Base-by-base conservation (phyloP, 2,329 filamentous ascomycete genomes). In the Aspergillus phoenicis region DNA sequence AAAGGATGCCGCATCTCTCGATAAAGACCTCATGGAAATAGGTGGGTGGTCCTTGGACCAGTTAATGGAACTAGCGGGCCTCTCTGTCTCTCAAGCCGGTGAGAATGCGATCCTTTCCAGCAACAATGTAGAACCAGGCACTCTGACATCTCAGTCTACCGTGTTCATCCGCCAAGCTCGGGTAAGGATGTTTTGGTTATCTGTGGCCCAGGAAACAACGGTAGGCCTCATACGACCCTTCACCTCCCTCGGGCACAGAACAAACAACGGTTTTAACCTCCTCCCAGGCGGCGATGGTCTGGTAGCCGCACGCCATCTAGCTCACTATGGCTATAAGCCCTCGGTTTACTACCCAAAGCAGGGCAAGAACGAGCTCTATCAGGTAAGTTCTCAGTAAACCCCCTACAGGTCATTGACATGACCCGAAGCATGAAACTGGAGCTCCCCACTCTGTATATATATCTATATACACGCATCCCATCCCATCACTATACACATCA, bases 271-370 rank as follows among this genome's bases (percentile, higher is more conserved):
- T 36, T 2, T 39, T 6, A 33, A 20, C 41, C n/a, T 36, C 43
- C 60, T 36, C 45, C 56, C 48, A 93, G 91, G 95, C 64, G 95
- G 95, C 39, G 95, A 99, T 76, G 95, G 95, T 2, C 86, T 99
- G 3, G 95, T 99, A 28, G 93, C 94, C 52, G 95, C 95, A 57
- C 88, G 95, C 26, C 95, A 99, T 77, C 85, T 99, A 5, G 87
- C 87, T 74, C 91, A 97, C 73, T 98, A 96, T 74, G 94, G 95
- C 63, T 99, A 98, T 78, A 85, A 86, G 24, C 93, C 94, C 3
- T 89, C 87, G 8, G 83, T 99, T 48, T 98, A 95, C 81, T 98
- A 96, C 72, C 95, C 95, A 0, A 98, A 98, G 77, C 87, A 91
- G 58, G 89, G 89, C 75, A 95, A 94, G 74, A 94, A 93, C 66